Evolutionary conservation across 805 yeast species (phyloP), one percentile per base, ranked within the genome.

Genomic region (Maudiozyma barnettii): DNA sequence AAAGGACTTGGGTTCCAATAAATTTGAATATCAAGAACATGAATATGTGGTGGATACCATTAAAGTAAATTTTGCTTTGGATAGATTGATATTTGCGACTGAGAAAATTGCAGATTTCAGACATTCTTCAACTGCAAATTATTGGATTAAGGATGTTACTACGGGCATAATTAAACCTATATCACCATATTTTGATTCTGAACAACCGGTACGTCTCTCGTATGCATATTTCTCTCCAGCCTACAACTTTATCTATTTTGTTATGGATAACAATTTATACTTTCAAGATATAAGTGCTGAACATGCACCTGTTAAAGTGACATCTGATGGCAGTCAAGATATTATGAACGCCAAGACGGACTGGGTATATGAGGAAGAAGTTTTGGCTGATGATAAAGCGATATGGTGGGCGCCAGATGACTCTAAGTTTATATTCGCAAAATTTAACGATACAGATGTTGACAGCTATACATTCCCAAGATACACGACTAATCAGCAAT

Each of bases 331-430:
- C 0, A 66, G 73, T 12, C 57, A 51, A 0, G 64, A 72, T 16
- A 66, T 83, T 4, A 71, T 74, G 50, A 81, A 84, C 54, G 95
- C 87, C 5, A 81, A 73, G 51, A 80, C 90, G 0, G 93, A 84
- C 57, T 85, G 95, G 93, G 81, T 84, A 1, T 84, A 84, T 61
- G 95, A 85, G 60, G 95, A 85, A 58, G 95, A 85, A 56, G 85
- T 85, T 1, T 64, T 80, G 12, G 73, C 73, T 0, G 55, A 66
- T 14, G 90, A 82, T 51, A 64, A 61, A 33, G 78, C 84, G 0
- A 66, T 84, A 12, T 84, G 88, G 84, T 84, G 91, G 89, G 68
- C 81, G 14, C 81, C 83, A 1, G 78, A 79, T 51, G 84, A 81
- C 52, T 60, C 76, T 1, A 68, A 67, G 46, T 51, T 84, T 42